Percentiles rank a stretch among this genome's conserved stretches.
phyloP scores from a whole-genome alignment of 73 alveolate genomes.

The Tetrahymena borealis region DNA sequence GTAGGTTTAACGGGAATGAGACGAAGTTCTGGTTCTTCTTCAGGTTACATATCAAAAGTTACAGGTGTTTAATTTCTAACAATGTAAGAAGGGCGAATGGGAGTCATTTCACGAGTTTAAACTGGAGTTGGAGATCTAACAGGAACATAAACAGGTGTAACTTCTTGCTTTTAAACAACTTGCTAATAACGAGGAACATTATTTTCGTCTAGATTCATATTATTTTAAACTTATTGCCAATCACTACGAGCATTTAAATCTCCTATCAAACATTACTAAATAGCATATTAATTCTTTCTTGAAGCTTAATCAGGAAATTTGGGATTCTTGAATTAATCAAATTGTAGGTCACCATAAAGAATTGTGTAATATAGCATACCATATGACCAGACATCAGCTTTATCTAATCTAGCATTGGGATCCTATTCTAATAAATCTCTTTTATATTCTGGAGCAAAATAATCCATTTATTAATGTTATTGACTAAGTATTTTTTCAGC shows the following conservation, averaged over 20 bases:
- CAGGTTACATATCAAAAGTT: background rate
- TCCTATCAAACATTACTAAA: background rate
- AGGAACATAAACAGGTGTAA: background rate
- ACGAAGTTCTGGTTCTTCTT: background rate
- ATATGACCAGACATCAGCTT: background rate
- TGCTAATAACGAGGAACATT: background rate
- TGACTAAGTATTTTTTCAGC: background rate
- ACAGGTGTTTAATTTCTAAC: background rate
- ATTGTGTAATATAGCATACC: background rate
- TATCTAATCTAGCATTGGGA: background rate
- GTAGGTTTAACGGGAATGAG: background rate
- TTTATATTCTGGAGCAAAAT: background rate
- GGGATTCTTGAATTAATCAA: background rate
- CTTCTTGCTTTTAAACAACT: background rate
- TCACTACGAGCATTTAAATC: constrained; percentile 1
- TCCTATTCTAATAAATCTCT: background rate
- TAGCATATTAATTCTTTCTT: background rate
- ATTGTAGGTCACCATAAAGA: background rate
- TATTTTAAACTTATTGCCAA: background rate
- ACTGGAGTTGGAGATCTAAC: background rate
- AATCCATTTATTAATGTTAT: background rate
- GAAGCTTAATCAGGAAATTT: background rate
- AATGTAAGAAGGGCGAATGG: background rate
- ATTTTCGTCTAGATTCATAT: background rate
- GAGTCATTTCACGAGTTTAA: background rate